Base-by-base conservation (phyloP, 768 basidiomycete species). In the Chiua virens region DNA sequence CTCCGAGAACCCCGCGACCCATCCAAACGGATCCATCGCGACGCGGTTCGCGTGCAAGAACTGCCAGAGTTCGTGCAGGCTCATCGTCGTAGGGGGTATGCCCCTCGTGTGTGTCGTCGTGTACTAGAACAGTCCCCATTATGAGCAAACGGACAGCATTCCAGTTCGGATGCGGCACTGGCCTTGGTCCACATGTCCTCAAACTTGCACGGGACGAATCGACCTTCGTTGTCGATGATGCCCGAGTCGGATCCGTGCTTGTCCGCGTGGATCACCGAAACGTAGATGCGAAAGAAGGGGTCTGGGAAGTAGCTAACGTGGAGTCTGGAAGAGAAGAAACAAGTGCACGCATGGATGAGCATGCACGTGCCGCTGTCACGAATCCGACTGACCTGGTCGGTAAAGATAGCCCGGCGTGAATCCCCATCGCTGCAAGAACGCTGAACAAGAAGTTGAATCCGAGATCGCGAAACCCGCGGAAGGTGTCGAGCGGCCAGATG, bases 201-300 rank as follows among this genome's bases (percentile, higher is more conserved):
- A 43, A 78, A 77, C 52, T 67, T 68, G 52, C 69, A 67, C 11
- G 73, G 66, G 36, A 71, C 47, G 63, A 76, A 76, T 1, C 73
- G 66, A 1, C 75, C 75, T 53, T 75, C 71, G 45, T 66, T 66
- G 49, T 74, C 72, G 51, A 74, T 75, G 5, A 58, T 48, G n/a
- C 71, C 75, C 14, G 73, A 72, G 60, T 77, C 76, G 18, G 70
- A 71, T 2, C 76, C 76, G 53, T 78, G 76, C 56, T 76, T 74
- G 45, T 57, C 60, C 25, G 66, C 62, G 43, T 74, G 71, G 40
- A 74, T 71, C 50, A 61, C 60, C 36, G 25, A 46, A 37, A 76
- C 23, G 45, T 66, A 66, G 54, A 77, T 64, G 37, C 75, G 65
- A 59, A 74, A 71, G 49, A 74, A 66, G 1, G 75, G 75, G 49